phyloP scores from a whole-genome alignment of 2,329 filamentous ascomycete species.

The Penicillium decumbens region DNA sequence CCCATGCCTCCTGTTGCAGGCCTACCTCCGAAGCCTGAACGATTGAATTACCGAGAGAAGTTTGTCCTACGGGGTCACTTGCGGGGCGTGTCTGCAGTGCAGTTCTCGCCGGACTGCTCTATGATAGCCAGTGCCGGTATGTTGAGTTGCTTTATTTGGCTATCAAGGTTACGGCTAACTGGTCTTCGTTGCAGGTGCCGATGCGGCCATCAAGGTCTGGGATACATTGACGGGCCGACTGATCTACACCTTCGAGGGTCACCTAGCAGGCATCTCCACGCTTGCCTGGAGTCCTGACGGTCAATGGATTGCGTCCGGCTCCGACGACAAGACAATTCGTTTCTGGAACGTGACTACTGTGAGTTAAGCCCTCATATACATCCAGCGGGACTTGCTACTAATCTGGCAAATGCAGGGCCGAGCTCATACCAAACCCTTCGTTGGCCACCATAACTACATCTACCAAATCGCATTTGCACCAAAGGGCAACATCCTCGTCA shows the following conservation, averaged over 20 bases:
- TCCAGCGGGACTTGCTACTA: background rate
- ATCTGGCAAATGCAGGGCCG: constrained; percentile 41
- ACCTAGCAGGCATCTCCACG: constrained; percentile 86
- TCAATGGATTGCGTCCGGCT: constrained; percentile 79
- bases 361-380: constrained; percentile 7
- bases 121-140: constrained; percentile 81
- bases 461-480: constrained; percentile 94
- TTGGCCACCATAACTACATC: constrained; percentile 93
- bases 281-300: constrained; percentile 93
- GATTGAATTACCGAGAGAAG: constrained; percentile 64
- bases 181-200: constrained; percentile 55
- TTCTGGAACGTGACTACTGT: constrained; percentile 71
- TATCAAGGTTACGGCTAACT: constrained; percentile 4
- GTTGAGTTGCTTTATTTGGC: constrained; percentile 17
- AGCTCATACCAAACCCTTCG: constrained; percentile 58
- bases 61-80: constrained; percentile 73
- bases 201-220: constrained; percentile 90
- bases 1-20: constrained; percentile 40
- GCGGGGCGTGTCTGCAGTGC: constrained; percentile 74
- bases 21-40: constrained; percentile 49
- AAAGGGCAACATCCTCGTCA: constrained; percentile 94
- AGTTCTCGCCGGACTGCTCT: constrained; percentile 83
- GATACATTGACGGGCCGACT: constrained; percentile 70
- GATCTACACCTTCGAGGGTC: constrained; percentile 84
- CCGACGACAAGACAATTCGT: constrained; percentile 92